Evolutionary conservation across 768 basidiomycete genomes (phyloP).

Genomic region (Albatrellus ellisii): DNA sequence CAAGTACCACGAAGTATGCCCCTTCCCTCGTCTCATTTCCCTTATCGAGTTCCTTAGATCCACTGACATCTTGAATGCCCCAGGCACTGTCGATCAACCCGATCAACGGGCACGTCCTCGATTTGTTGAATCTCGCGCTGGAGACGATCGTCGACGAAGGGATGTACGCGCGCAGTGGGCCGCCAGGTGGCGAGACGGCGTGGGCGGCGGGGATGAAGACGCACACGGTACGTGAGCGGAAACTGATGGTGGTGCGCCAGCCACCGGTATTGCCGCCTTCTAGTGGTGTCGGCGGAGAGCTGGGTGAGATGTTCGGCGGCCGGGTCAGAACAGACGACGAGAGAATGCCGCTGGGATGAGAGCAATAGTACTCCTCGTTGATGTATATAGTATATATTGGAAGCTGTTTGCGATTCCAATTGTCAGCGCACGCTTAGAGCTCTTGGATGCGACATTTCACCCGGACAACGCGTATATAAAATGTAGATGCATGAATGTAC

Average conservation of each 20-base stretch:
- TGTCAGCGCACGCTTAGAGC: no score
- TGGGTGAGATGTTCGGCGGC: no score
- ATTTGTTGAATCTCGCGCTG: slow-evolving; percentile 70
- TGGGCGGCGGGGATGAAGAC: slow-evolving; percentile 11
- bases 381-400: no score
- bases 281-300: neutral
- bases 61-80: slow-evolving; percentile 21
- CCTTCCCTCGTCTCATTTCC: neutral
- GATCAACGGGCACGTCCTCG: slow-evolving; percentile 70
- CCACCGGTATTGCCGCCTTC: slow-evolving; percentile 1
- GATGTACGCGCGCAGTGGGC: no score
- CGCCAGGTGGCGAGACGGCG: slow-evolving; percentile 3
- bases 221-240: slow-evolving; percentile 7
- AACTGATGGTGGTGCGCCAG: slow-evolving; percentile 2
- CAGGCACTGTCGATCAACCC: slow-evolving; percentile 66
- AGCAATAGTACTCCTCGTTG: no score
- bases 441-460: no score
- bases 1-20: slow-evolving; percentile 80
- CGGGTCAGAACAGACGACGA: no score
- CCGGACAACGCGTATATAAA: no score
- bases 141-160: slow-evolving; percentile 24
- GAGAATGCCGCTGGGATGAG: neutral
- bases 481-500: no score
- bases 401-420: no score
- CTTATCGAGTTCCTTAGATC: slow-evolving; percentile 1